These are phyloP conservation scores for Fonsecaea nubica DNA, from an alignment of 2,329 filamentous ascomycete species.

Conservation along the genomic window DNA sequence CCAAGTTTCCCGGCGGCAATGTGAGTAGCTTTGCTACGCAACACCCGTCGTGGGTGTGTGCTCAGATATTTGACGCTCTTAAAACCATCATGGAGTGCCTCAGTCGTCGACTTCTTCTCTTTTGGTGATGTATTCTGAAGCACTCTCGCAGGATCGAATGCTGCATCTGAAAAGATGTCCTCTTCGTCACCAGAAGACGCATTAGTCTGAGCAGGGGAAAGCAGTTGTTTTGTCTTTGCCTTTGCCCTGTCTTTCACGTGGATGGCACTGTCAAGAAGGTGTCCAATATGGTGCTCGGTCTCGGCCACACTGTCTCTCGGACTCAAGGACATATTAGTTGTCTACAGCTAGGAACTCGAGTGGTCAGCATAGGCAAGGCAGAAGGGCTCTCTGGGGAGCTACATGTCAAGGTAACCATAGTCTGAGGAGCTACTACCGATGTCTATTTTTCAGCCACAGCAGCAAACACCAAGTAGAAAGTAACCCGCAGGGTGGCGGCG, in stretches of 20 bases:
- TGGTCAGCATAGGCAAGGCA: neutral
- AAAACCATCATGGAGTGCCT: conserved; percentile 37
- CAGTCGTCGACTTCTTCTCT: conserved; percentile 31
- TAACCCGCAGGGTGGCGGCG: neutral
- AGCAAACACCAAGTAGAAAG: neutral
- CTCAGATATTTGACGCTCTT: conserved; percentile 37
- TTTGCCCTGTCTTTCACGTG: conserved; percentile 31
- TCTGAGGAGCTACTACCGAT: neutral
- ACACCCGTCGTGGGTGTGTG: conserved; percentile 44
- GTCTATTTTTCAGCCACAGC: conserved; percentile 2
- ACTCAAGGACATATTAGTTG: conserved; percentile 8
- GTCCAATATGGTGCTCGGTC: conserved; percentile 24
- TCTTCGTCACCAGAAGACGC: conserved; percentile 11
- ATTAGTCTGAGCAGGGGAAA: conserved; percentile 11
- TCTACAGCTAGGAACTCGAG: neutral
- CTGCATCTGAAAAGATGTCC: conserved; percentile 42
- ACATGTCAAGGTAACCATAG: neutral
- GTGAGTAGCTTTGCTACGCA: conserved; percentile 44
- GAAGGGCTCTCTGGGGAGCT: neutral
- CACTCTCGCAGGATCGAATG: conserved; percentile 45
- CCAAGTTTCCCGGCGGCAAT: conserved; percentile 44
- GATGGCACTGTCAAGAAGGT: conserved; percentile 21
- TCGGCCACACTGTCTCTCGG: conserved; percentile 13
- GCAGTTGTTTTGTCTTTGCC: conserved; percentile 25
- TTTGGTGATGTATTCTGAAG: conserved; percentile 36